A percentile compares a stretch with the other conserved stretches of the same genome.
Conservation (phyloP, 441 rosid genomes). For the Erodium moschatum region DNA sequence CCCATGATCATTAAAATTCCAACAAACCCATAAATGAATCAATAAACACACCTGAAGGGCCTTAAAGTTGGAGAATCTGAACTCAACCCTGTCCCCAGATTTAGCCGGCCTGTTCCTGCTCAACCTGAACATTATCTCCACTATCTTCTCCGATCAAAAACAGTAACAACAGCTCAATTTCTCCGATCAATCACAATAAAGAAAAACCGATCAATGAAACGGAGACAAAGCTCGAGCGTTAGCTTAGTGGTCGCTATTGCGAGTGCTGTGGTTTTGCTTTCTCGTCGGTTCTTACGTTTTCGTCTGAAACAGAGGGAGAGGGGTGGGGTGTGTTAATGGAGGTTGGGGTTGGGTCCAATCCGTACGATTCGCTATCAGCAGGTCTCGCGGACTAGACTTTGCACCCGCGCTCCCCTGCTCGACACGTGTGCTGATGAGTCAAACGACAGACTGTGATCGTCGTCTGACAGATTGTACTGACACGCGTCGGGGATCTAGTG, state of each 20-base stretch:
- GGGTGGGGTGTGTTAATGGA: not conserved
- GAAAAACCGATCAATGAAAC: not conserved
- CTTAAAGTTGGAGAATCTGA: conserved; percentile 43
- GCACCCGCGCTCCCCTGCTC: not conserved
- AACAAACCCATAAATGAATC: not conserved
- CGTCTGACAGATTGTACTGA: not conserved
- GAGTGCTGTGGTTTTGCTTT: not conserved
- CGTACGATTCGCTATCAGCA: not conserved
- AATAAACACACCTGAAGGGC: conserved; percentile 38
- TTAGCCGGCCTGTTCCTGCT: conserved; percentile 28
- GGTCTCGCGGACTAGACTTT: not conserved
- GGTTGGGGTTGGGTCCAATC: not conserved
- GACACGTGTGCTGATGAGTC: conserved; percentile 2
- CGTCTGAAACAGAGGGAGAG: conserved; percentile 5
- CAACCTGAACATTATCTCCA: conserved; percentile 35
- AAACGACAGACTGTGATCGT: not conserved
- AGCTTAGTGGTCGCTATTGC: not conserved
- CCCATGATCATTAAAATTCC: not conserved
- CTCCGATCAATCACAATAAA: not conserved
- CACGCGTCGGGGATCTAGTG: not conserved
- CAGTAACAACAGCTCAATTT: not conserved
- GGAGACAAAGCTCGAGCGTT: not conserved
- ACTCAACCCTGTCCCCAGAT: conserved; percentile 41
- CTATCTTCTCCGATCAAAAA: not conserved
- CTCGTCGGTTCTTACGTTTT: conserved; percentile 5